Evolutionary conservation across 2,329 filamentous ascomycete genomes (phyloP).

Genomic region (Thelonectria rubi): DNA sequence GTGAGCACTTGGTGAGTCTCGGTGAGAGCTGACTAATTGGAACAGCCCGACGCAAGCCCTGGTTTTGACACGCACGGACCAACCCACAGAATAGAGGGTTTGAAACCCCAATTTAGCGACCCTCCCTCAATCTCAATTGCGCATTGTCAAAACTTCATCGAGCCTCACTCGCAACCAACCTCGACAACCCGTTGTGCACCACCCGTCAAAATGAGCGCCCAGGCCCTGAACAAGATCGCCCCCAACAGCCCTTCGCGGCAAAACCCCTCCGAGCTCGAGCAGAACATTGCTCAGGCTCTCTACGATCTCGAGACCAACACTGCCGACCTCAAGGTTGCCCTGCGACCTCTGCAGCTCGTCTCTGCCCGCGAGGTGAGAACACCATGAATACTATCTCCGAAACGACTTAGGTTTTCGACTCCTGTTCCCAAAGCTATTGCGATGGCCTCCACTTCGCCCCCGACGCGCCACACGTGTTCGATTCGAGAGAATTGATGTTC

Average conservation of each 20-base stretch:
- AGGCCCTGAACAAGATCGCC: slow-evolving; percentile 97
- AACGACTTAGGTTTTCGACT: slow-evolving; percentile 45
- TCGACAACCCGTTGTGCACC: slow-evolving; percentile 47
- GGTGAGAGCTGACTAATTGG: neutral
- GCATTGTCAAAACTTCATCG: slow-evolving; percentile 43
- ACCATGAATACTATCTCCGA: slow-evolving; percentile 39
- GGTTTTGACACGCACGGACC: slow-evolving; percentile 24
- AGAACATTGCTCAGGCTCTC: slow-evolving; percentile 94
- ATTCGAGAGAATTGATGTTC: slow-evolving; percentile 34
- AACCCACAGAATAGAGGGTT: slow-evolving; percentile 43
- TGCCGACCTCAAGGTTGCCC: slow-evolving; percentile 93
- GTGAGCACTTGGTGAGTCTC: neutral
- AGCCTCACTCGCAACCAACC: slow-evolving; percentile 40
- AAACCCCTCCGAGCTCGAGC: slow-evolving; percentile 97
- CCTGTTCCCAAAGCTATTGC: slow-evolving; percentile 55
- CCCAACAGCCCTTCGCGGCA: slow-evolving; percentile 95
- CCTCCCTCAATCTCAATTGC: slow-evolving; percentile 32
- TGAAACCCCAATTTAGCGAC: slow-evolving; percentile 55
- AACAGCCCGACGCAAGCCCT: slow-evolving; percentile 21
- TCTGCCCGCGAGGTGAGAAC: slow-evolving; percentile 98
- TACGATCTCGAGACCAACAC: slow-evolving; percentile 99
- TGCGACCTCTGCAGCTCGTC: slow-evolving; percentile 98
- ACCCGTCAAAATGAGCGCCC: slow-evolving; percentile 68
- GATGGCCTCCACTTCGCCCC: slow-evolving; percentile 46
- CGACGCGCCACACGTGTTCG: slow-evolving; percentile 39